Percentiles rank a stretch among this genome's conserved stretches.
Evolutionary conservation across 2,329 filamentous ascomycete species (phyloP).

Genomic region (Metarhizium guizhouense): DNA sequence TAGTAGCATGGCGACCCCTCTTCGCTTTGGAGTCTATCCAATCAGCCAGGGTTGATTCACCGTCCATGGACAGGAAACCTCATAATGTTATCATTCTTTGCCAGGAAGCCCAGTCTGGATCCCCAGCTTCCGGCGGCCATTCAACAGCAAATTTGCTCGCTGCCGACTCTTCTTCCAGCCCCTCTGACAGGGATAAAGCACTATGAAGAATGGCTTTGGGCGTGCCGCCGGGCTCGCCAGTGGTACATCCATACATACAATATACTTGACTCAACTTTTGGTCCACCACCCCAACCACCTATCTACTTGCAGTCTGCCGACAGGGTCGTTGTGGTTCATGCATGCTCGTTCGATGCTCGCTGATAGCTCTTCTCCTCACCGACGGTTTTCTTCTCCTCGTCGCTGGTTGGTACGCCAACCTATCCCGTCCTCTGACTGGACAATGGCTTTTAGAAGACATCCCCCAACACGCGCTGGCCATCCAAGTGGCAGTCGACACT

Average conservation of each 20-base stretch:
- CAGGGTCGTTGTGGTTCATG: slow-evolving; percentile 7
- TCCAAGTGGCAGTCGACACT: not conserved
- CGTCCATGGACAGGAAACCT: slow-evolving; percentile 9
- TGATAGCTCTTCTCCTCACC: slow-evolving; percentile 3
- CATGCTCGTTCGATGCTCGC: slow-evolving; percentile 3
- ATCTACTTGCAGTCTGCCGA: slow-evolving; percentile 2
- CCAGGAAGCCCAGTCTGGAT: slow-evolving; percentile 1
- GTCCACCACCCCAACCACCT: slow-evolving; percentile 4
- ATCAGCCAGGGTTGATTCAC: slow-evolving; percentile 16
- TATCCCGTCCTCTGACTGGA: slow-evolving; percentile 4
- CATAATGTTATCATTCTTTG: slow-evolving; percentile 2
- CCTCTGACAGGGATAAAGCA: slow-evolving; percentile 1
- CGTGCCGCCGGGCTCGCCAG: not conserved
- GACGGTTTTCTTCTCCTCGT: slow-evolving; percentile 1
- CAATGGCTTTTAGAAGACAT: slow-evolving; percentile 5
- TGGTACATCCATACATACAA: not conserved
- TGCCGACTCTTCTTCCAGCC: slow-evolving; percentile 4
- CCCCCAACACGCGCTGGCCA: not conserved
- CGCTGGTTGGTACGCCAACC: not conserved
- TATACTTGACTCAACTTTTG: not conserved
- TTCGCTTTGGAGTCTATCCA: slow-evolving; percentile 7
- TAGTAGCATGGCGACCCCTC: slow-evolving; percentile 8
- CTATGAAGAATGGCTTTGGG: not conserved
- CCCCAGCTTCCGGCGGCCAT: slow-evolving; percentile 6
- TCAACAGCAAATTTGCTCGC: slow-evolving; percentile 8